Percentiles rank a stretch among this genome's conserved stretches.
These are phyloP conservation scores for Solanum chilense DNA, from an alignment of 257 asterid species.

Conservation along the genomic window DNA sequence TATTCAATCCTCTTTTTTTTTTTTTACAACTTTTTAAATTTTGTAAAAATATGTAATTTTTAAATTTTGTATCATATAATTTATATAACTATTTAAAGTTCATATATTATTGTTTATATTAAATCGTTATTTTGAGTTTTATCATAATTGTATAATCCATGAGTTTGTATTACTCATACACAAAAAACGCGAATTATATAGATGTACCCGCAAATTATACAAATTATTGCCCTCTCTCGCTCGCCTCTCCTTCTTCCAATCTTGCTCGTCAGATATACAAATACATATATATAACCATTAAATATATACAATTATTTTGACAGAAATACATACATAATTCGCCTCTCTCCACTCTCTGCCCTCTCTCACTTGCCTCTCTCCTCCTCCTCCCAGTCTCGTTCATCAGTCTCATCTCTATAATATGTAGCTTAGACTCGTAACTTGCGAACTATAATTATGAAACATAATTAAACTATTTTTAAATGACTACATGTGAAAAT, in stretches of 20 bases:
- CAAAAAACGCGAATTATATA: not conserved
- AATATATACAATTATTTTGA: not conserved
- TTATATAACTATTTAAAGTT: no score
- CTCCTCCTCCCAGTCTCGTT: not conserved
- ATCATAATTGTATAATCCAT: not conserved
- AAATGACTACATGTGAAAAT: no score
- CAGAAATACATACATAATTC: not conserved
- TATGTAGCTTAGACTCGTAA: no score
- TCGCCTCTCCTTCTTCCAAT: not conserved
- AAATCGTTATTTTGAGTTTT: not conserved
- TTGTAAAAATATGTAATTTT: no score
- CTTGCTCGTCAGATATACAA: not conserved
- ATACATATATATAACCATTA: not conserved
- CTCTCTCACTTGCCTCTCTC: not conserved
- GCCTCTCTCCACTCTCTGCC: not conserved
- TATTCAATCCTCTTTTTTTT: no score
- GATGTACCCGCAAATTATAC: not conserved
- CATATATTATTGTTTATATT: not conserved
- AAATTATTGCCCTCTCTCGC: not conserved
- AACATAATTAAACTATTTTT: no score
- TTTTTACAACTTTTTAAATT: not conserved
- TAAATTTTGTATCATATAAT: no score
- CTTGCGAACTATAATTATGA: no score
- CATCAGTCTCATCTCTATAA: not conserved
- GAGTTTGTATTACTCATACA: not conserved